Base-by-base conservation (phyloP, 164 flowering plant genomes). In the Amborella trichopoda region DNA sequence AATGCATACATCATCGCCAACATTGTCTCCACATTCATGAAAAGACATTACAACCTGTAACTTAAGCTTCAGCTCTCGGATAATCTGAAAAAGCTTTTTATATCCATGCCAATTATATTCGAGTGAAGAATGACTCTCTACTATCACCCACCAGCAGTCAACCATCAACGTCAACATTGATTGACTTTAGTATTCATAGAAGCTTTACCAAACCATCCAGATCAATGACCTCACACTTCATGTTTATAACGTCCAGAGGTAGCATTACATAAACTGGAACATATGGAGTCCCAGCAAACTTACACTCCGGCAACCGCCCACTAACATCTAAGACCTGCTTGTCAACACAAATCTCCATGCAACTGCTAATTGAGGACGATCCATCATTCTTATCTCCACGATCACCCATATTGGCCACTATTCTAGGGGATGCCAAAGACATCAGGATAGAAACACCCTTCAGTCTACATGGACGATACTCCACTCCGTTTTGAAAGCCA, bases 71-170 rank as follows among this genome's bases (percentile, higher is more conserved):
- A 86, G 75, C 48, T 81, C 94, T 24, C 68, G 73, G 5, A 77
- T 77, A 52, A 86, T 83, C 53, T 78, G 89, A 56, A 90, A 81
- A 25, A 84, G 79, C 49, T 59, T 58, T 49, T 53, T 80, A 62
- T 89, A 89, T 23, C 93, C 97, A 66, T 46, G 68, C 90, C 95
- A 85, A 18, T 80, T 77, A 61, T 89, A 89, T 40, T 66, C 76
- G 60, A 72, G 85, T 1, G 97, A 94, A 26, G 62, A 59, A 66
- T 74, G 75, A 18, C 81, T 77, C 72, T 89, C 97, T 14, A 84
- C 95, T 38, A 84, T 71, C 36, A 94, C 97, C 97, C 97, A 89
- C 95, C 97, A 89, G 50, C 86, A 80, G 60, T 89, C 85, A 48
- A 84, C 75, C 87, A 74, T 75, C 76, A 23, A 93, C 93, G 63